Conservation (phyloP, 1,284 basidiomycete genomes). For the Athelia psychrophila region DNA sequence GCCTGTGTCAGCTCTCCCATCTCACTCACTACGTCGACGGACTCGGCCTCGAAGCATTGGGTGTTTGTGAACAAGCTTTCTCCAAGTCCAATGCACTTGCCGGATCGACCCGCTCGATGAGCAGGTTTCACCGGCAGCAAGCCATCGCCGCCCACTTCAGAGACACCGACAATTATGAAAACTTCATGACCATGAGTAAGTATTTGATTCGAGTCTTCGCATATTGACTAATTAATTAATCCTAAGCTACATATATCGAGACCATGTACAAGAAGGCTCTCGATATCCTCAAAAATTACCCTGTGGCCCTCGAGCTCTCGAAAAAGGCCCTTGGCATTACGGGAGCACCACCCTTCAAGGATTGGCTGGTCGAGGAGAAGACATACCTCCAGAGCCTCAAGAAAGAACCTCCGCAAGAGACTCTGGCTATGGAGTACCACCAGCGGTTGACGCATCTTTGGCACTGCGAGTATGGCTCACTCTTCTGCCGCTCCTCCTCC, state of each 20-base stretch:
- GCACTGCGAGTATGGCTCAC: not conserved
- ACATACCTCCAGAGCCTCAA: not conserved
- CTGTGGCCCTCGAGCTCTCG: no score
- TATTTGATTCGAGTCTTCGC: no score
- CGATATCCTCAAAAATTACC: no score
- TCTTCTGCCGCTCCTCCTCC: not conserved
- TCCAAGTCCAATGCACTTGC: constrained; percentile 15
- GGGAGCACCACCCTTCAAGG: no score
- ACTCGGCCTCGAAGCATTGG: constrained; percentile 11
- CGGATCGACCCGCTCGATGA: constrained; percentile 3
- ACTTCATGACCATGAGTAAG: constrained; percentile 12
- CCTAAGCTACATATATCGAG: no score
- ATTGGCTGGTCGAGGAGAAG: not conserved
- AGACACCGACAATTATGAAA: constrained; percentile 14
- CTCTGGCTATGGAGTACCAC: constrained; percentile 1
- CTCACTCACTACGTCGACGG: constrained; percentile 11
- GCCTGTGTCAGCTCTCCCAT: constrained; percentile 3
- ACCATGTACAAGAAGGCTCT: no score
- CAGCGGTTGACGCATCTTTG: not conserved
- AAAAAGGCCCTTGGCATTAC: no score
- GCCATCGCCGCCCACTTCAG: constrained; percentile 11
- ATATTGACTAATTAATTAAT: no score
- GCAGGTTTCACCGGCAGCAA: constrained; percentile 14
- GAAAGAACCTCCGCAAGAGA: constrained; percentile 1
- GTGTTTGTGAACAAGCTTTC: constrained; percentile 10